Evolutionary conservation across 352 stramenopile species (phyloP).

Genomic region (Pythium grandisporangium): DNA sequence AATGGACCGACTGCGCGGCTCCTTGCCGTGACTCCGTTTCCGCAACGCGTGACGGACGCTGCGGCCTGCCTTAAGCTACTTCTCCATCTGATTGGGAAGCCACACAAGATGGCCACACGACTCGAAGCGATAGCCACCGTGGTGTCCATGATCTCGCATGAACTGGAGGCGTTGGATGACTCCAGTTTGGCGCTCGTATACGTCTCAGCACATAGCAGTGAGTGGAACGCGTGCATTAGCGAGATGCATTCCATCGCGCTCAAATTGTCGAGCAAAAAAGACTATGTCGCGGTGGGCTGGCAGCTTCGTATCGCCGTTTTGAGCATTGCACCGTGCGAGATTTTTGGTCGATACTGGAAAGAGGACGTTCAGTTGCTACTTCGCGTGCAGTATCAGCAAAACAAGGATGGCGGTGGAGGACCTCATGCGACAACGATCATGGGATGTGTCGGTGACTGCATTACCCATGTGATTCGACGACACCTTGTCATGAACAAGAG

Average conservation of each 20-base stretch:
- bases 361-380: conserved; percentile 49
- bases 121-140: conserved; percentile 28
- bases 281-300: conserved; percentile 32
- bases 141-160: conserved; percentile 24
- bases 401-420: conserved; percentile 30
- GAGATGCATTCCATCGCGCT: conserved; percentile 45
- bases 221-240: conserved; percentile 55
- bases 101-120: conserved; percentile 31
- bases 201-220: conserved; percentile 18
- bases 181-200: conserved; percentile 12
- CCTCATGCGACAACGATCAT: conserved; percentile 13
- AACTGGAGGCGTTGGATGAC: conserved; percentile 21
- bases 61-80: conserved; percentile 31
- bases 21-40: conserved; percentile 2
- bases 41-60: conserved; percentile 24
- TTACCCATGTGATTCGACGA: conserved; percentile 30
- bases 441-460: conserved; percentile 16
- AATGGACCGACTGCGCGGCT: too few species aligned
- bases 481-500: conserved; percentile 29
- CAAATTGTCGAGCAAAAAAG: conserved; percentile 35
- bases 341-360: conserved; percentile 67
- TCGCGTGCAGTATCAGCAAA: conserved; percentile 53
- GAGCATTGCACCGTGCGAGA: conserved; percentile 37
- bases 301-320: conserved; percentile 38
- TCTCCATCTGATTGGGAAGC: conserved; percentile 40